Percentiles rank a stretch among this genome's conserved stretches.
Conservation (phyloP, 2,329 filamentous ascomycete species). For the Ophiostoma quercus region DNA sequence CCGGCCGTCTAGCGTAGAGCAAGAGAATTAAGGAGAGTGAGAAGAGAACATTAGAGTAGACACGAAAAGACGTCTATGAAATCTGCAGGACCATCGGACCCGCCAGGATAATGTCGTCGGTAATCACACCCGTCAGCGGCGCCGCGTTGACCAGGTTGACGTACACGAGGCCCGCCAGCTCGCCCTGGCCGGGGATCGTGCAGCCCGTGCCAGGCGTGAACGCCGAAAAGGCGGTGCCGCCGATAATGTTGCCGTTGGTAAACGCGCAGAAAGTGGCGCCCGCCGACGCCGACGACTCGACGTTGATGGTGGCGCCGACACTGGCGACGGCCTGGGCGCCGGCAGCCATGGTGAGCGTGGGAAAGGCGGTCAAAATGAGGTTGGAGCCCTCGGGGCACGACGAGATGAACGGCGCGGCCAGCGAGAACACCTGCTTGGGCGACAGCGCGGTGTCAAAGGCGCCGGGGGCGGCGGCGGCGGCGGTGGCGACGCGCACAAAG, state of each 20-base stretch:
- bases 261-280: constrained; percentile 60
- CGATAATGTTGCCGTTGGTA: constrained; percentile 54
- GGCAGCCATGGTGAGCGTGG: constrained; percentile 49
- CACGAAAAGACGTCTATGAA: constrained; percentile 35
- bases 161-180: constrained; percentile 60
- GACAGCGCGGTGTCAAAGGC: constrained; percentile 66
- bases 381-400: constrained; percentile 63
- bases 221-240: constrained; percentile 55
- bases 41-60: neutral
- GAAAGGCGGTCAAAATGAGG: constrained; percentile 59
- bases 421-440: constrained; percentile 64
- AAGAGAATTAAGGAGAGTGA: neutral
- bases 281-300: constrained; percentile 48
- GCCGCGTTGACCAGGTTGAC: constrained; percentile 57
- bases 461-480: constrained; percentile 57
- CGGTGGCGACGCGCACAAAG: constrained; percentile 59
- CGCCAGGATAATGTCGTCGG: constrained; percentile 60
- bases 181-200: constrained; percentile 49
- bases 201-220: constrained; percentile 54
- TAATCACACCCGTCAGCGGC: constrained; percentile 48
- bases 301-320: constrained; percentile 41
- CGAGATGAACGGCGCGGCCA: constrained; percentile 66
- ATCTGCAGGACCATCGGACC: constrained; percentile 56
- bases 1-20: neutral
- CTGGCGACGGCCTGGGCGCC: constrained; percentile 40